Evolutionary conservation across 805 yeast species (phyloP), one percentile per base, ranked within the genome.

Genomic region (Starmerella riodocensis): DNA sequence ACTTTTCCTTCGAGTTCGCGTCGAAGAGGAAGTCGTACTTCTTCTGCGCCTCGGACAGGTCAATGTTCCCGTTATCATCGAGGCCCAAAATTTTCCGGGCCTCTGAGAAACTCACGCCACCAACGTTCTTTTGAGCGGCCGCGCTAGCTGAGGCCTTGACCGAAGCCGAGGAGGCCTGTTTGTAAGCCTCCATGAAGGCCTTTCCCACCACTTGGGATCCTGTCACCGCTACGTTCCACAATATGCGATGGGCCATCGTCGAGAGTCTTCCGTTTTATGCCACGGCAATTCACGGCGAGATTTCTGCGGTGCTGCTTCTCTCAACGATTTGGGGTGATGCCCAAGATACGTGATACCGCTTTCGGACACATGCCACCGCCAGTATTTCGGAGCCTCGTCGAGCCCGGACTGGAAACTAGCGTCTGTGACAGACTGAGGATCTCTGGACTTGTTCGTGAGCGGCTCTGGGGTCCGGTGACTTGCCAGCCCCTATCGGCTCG

Each of bases 111-210:
- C 85, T 67, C 34, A 91, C 74, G 27, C 94, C 97, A 18, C 79
- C 78, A n/a, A 70, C 59, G 56, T 66, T 61, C 33, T 63, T 61
- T 17, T 54, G 47, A 6, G 61, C 53, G 9, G 65, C 62, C 3
- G 71, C 69, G 30, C 67, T 63, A n/a, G 66, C 60, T 6, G 75
- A 70, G 17, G 79, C 66, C 50, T 74, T 74, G 22, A 82, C 71
- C 2, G 88, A 84, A n/a, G 93, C 76, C 39, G 86, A 86, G 37
- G 88, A 82, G 14, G 97, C 95, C 63, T 91, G 97, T 54, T 78
- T 80, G 68, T 88, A 91, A 0, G 98, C 97, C 59, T 85, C 94
- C n/a, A 84, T 70, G 59, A 91, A 91, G 0, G 98, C 98, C 52
- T 82, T 74, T 41, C 97, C 96, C 56, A 91, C 85, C 23, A 88